Evolutionary conservation across 495 filamentous ascomycete species (phyloP), one percentile per base, ranked within the genome.

Genomic region (Tuber aestivum): DNA sequence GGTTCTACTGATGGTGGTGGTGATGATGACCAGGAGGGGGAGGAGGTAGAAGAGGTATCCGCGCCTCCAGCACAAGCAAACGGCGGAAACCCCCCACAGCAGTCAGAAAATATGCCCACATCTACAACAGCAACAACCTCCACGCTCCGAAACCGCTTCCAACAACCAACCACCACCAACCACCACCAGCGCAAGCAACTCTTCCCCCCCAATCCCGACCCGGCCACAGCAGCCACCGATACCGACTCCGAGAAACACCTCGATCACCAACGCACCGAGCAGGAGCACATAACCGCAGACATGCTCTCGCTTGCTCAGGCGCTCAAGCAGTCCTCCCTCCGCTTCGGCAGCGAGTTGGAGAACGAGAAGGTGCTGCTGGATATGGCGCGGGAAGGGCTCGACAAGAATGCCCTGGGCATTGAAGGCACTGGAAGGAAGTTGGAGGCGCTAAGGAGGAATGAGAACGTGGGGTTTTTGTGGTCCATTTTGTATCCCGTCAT

Each of bases 201-300:
- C 71, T 27, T 23, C 42, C 44, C 65, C 9, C 38, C 16, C 45
- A 70, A 1, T 45, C 69, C 9, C 32, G 74, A 20, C 73, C 70
- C 2, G 73, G 79, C 41, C 76, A 71, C 16, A 69, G 73, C 68
- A 40, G 48, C 23, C 68, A 40, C 41, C 4, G 74, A 72, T 10
- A 69, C 72, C 12, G 38, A 65, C 42, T 35, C 87, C 8, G 94
- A 97, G 84, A 86, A 89, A 0, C 87, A 92, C 38, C 89, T 97
- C 9, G 88, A 90, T 77, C 86, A 89, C 76, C 88, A 96, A 77
- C 91, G 93, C 72, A 84, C 84, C 48, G 93, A 97, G 84, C 94
- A 97, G 83, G 93, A 97, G 83, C 85, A 87, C n/a, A 87, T 99
- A 0, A 95, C 95, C 2, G 85, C 86, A 65, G 94, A 92, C 10